Conservation (phyloP, 345 rosid species). For the Lepidium didymum region DNA sequence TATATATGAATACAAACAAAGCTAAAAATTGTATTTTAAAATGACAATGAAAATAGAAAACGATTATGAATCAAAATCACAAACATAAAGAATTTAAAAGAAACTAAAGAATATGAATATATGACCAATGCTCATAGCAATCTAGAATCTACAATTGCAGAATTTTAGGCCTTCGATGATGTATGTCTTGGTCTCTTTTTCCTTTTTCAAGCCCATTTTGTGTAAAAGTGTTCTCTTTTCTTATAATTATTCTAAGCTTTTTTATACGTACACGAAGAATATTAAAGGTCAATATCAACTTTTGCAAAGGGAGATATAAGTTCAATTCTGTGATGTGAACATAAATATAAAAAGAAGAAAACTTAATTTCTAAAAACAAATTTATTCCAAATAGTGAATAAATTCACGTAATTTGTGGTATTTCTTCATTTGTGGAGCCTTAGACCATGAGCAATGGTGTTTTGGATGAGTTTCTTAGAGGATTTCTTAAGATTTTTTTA, state of each 20-base stretch:
- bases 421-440: background rate
- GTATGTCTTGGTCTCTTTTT: conserved; percentile 16
- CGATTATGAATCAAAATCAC: background rate
- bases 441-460: too few relatives aligned
- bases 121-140: conserved; percentile 2
- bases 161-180: conserved; percentile 26
- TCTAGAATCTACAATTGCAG: conserved; percentile 21
- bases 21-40: too few relatives aligned
- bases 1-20: too few relatives aligned
- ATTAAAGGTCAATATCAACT: conserved; percentile 22
- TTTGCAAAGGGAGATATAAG: conserved; percentile 8
- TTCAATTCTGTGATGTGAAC: conserved; percentile 1
- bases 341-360: conserved; percentile 21
- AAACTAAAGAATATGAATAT: conserved; percentile 1
- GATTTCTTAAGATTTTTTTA: too few relatives aligned
- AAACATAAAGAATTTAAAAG: background rate
- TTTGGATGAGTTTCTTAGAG: too few relatives aligned
- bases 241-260: background rate
- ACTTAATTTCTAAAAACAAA: background rate
- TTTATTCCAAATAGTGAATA: background rate
- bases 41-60: background rate
- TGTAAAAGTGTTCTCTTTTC: background rate
- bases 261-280: conserved; percentile 16
- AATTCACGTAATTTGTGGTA: background rate
- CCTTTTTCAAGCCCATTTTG: conserved; percentile 20